phyloP scores from a whole-genome alignment of 2,329 filamentous ascomycete genomes.

The Fusarium bulbicola region DNA sequence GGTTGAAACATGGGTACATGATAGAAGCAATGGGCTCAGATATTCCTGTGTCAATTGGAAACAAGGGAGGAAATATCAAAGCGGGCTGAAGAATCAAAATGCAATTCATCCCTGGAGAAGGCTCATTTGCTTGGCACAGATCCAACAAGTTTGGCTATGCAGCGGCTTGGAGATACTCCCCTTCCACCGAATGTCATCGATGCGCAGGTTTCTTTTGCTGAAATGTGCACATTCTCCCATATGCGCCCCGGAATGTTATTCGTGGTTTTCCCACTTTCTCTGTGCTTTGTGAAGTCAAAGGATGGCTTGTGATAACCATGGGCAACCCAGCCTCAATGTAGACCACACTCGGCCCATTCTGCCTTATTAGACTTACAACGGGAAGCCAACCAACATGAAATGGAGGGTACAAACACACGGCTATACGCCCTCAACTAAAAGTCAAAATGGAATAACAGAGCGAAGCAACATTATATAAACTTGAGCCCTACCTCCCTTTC shows the following conservation, averaged over 20 bases:
- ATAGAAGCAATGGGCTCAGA: not conserved
- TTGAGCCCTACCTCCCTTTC: not conserved
- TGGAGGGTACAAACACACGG: not conserved
- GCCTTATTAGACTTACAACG: not conserved
- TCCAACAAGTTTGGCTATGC: not conserved
- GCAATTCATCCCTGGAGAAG: not conserved
- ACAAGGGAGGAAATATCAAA: not conserved
- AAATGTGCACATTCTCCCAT: no score
- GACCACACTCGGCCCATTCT: not conserved
- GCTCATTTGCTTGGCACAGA: not conserved
- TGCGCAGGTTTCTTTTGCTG: not conserved
- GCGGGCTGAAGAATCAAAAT: not conserved
- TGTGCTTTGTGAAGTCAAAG: not conserved
- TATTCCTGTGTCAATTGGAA: not conserved
- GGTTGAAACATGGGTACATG: not conserved
- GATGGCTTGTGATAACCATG: not conserved
- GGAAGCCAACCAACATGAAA: conserved; percentile 19
- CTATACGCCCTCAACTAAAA: not conserved
- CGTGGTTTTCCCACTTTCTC: not conserved
- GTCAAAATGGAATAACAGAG: not conserved
- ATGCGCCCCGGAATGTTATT: not conserved
- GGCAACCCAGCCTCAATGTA: not conserved
- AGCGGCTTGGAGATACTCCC: not conserved
- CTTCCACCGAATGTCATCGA: not conserved
- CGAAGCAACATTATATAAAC: not conserved